Conservation (phyloP, 768 basidiomycete genomes). For the Kwoniella sp. region DNA sequence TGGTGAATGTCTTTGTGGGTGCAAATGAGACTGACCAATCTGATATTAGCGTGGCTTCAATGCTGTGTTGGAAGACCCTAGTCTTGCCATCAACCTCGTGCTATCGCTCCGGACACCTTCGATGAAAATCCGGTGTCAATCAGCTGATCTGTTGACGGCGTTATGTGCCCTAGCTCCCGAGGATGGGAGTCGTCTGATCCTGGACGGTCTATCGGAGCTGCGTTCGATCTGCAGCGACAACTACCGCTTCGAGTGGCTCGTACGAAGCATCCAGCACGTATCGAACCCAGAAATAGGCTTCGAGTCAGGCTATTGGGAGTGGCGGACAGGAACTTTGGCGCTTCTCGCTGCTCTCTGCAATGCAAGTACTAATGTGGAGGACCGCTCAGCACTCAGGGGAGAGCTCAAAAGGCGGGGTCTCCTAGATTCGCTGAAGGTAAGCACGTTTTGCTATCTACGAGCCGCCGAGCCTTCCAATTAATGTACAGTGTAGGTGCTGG, state of each 20-base stretch:
- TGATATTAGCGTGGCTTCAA: constrained; percentile 57
- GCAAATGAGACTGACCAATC: not conserved
- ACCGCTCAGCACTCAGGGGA: constrained; percentile 71
- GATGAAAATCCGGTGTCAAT: constrained; percentile 64
- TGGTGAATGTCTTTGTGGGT: constrained; percentile 33
- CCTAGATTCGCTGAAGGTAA: constrained; percentile 75
- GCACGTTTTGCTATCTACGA: constrained; percentile 43
- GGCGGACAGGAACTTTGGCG: constrained; percentile 67
- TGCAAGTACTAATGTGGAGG: constrained; percentile 70
- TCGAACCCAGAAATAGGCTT: not conserved
- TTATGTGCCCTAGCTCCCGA: constrained; percentile 68
- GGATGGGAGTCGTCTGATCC: constrained; percentile 69
- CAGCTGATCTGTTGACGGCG: constrained; percentile 75
- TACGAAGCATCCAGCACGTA: constrained; percentile 56
- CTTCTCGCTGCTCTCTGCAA: constrained; percentile 75
- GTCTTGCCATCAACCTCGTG: constrained; percentile 66
- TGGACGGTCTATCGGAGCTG: constrained; percentile 76
- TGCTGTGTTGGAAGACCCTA: constrained; percentile 61
- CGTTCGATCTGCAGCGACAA: constrained; percentile 64
- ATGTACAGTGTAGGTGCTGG: constrained; percentile 59
- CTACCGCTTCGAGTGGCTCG: constrained; percentile 74
- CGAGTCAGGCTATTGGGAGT: constrained; percentile 72
- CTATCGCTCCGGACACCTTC: constrained; percentile 66
- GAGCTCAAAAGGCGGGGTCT: constrained; percentile 77
- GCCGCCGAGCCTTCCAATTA: not conserved